Evolutionary conservation across 2,329 filamentous ascomycete species (phyloP).

Genomic region (Metarhizium humberi): DNA sequence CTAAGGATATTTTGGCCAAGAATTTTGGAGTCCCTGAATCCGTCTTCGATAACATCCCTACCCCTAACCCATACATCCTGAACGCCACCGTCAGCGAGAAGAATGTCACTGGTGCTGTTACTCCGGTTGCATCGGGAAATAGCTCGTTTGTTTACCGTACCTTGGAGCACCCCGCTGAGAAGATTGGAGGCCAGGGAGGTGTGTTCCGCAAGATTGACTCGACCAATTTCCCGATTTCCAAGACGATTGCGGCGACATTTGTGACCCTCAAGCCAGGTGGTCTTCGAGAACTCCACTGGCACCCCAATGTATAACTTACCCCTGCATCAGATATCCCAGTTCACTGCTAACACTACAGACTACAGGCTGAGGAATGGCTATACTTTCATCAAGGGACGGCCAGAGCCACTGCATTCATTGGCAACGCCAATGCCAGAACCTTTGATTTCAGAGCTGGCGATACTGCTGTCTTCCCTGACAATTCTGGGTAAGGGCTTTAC

Average conservation of each 20-base stretch:
- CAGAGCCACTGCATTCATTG: conserved; percentile 56
- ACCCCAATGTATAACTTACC: conserved; percentile 46
- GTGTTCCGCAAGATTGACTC: conserved; percentile 56
- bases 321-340: not conserved
- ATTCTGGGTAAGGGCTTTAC: conserved; percentile 34
- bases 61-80: conserved; percentile 51
- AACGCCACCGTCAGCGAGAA: conserved; percentile 42
- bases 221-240: conserved; percentile 56
- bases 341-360: not conserved
- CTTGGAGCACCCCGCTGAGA: conserved; percentile 43
- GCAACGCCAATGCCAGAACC: conserved; percentile 49
- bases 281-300: conserved; percentile 60
- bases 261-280: conserved; percentile 55
- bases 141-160: conserved; percentile 54
- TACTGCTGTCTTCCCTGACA: conserved; percentile 59
- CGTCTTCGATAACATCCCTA: conserved; percentile 49
- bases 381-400: conserved; percentile 58
- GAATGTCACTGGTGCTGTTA: conserved; percentile 26
- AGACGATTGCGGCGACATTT: conserved; percentile 55
- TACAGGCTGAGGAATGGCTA: conserved; percentile 58
- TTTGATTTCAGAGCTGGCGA: conserved; percentile 62
- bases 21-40: conserved; percentile 56
- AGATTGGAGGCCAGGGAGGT: conserved; percentile 52
- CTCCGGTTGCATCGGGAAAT: conserved; percentile 42
- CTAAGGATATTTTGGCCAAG: conserved; percentile 52